Evolutionary conservation across 140 eudicot species (phyloP).

Genomic region (Stevia rebaudiana): DNA sequence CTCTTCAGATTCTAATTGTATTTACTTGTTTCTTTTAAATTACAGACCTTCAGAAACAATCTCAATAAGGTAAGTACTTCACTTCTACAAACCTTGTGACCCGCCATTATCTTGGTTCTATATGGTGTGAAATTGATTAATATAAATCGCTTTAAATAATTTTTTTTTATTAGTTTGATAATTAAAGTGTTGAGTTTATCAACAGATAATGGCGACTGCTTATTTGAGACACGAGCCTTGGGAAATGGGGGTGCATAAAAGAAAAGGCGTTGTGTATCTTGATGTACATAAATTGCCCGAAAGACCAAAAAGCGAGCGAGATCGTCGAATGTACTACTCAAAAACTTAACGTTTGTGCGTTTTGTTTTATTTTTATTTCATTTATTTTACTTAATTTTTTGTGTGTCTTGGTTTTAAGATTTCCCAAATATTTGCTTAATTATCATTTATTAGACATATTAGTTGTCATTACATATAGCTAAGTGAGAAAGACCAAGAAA

Average conservation of each 20-base stretch:
- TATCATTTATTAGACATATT: too few relatives aligned
- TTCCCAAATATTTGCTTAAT: too few relatives aligned
- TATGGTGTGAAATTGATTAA: background rate
- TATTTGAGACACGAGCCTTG: constrained; percentile 89
- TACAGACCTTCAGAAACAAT: constrained; percentile 95
- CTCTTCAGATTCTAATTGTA: constrained; percentile 3
- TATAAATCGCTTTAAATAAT: background rate
- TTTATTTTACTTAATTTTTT: background rate
- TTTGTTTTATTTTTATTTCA: too few relatives aligned
- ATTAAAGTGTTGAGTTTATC: background rate
- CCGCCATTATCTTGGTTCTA: background rate
- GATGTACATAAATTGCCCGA: constrained; percentile 95
- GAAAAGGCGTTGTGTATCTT: constrained; percentile 96
- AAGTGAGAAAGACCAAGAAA: too few relatives aligned
- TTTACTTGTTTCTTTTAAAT: constrained; percentile 8
- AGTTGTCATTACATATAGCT: too few relatives aligned
- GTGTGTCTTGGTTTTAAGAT: background rate
- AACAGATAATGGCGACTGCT: constrained; percentile 91
- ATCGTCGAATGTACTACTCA: constrained; percentile 63
- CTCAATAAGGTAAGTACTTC: constrained; percentile 70
- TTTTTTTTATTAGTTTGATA: background rate
- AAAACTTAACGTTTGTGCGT: too few relatives aligned
- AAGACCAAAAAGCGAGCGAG: constrained; percentile 76
- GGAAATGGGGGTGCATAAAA: constrained; percentile 99
- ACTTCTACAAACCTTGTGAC: background rate